Base-by-base conservation (phyloP, 345 rosid genomes). In the Cardamine resedifolia region DNA sequence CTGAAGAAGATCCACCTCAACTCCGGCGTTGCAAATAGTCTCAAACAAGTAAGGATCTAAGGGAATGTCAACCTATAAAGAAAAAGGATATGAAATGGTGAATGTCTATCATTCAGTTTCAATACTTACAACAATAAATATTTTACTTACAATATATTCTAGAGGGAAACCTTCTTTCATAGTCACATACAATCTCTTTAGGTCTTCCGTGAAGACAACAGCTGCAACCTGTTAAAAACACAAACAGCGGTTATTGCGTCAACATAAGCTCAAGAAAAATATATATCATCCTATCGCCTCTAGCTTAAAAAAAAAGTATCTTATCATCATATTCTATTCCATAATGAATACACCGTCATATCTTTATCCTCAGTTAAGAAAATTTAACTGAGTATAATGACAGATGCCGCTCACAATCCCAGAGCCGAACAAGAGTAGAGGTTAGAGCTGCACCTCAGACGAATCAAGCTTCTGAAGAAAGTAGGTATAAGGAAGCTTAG, bases 161-260 rank as follows among this genome's bases (percentile, higher is more conserved):
- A 88, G 71, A 20, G 97, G 98, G 82, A 90, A 90, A 51, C 97
- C 98, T 87, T 90, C 97, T 68, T 87, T 93, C 98, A 93, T 90
- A 11, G 96, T 90, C 68, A 93, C 85, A 82, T 84, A 93, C 69
- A 89, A 72, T 78, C 88, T 82, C 78, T 93, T 93, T 73, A 93
- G 80, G 82, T 93, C 97, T 85, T 93, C 97, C 3, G 98, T 87
- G 79, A 93, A 90, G 62, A 93, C 97, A 75, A 90, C 84, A 68
- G 98, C 97, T 80, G 88, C 96, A 77, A 93, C 94, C 97, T 93
- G 81, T 79, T 28, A 72, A 50, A 75, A 57, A 67, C 48, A 55
- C 47, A 51, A 43, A 45, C 4, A 41, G 24, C 8, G 56, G 78
- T 76, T 51, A 34, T 10, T 14, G 16, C 6, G 34, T 16, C 73